Percentiles rank a stretch among this genome's conserved stretches.
phyloP scores from a whole-genome alignment of 257 asterid genomes.

The Euphrasia confusa region DNA sequence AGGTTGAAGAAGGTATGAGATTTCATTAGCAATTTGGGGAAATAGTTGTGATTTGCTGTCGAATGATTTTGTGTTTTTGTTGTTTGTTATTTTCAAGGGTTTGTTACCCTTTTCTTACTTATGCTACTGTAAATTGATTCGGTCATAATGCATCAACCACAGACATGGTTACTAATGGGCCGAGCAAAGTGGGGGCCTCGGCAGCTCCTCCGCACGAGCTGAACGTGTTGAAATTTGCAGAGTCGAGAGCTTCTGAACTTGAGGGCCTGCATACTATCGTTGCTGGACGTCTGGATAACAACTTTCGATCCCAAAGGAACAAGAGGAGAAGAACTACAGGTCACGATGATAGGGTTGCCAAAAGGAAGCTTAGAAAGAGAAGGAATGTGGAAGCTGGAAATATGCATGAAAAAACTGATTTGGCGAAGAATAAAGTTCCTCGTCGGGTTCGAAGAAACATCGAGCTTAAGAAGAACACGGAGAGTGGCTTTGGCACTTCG shows the following conservation, averaged over 20 bases:
- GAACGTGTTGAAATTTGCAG: neutral
- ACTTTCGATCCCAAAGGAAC: constrained; percentile 8
- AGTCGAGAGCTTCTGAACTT: constrained; percentile 12
- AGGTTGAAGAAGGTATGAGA: too few species aligned
- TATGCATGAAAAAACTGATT: constrained; percentile 15
- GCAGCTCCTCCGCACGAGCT: constrained; percentile 1
- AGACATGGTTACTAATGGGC: neutral
- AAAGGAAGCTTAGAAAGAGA: constrained; percentile 24
- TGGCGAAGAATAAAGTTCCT: constrained; percentile 33
- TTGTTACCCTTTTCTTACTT: too few species aligned
- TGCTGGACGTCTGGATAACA: neutral
- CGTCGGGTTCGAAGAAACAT: constrained; percentile 62
- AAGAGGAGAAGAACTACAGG: constrained; percentile 9
- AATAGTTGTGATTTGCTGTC: too few species aligned
- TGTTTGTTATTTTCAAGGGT: too few species aligned
- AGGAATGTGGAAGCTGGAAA: constrained; percentile 32
- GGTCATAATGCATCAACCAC: neutral
- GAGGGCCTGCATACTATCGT: neutral
- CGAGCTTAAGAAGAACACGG: constrained; percentile 61
- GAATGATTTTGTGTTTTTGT: too few species aligned
- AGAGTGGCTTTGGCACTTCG: constrained; percentile 57
- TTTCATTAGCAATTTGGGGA: too few species aligned
- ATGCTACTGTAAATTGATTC: neutral
- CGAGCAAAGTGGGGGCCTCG: neutral
- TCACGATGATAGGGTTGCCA: constrained; percentile 5